Evolutionary conservation across 768 basidiomycete genomes (phyloP).

Genomic region (Clitopilus hobsonii): DNA sequence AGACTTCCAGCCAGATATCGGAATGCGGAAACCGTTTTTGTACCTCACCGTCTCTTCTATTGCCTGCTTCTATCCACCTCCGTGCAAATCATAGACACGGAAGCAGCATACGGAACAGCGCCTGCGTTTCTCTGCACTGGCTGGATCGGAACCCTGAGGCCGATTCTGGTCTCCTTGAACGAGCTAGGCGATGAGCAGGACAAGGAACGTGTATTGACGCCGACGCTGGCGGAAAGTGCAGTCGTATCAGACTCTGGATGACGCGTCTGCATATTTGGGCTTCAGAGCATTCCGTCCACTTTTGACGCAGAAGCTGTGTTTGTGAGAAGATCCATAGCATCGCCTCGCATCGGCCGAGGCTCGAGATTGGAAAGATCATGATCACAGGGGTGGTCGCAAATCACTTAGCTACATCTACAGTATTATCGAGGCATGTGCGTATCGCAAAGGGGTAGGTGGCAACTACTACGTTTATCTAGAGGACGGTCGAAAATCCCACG

Average conservation of each 20-base stretch:
- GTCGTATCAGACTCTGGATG: not conserved
- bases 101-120: not conserved
- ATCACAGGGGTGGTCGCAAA: no score
- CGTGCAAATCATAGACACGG: not conserved
- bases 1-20: not conserved
- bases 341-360: not conserved
- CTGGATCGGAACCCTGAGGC: not conserved
- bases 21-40: not conserved
- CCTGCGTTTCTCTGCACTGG: not conserved
- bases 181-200: not conserved
- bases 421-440: not conserved
- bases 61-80: not conserved
- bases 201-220: not conserved
- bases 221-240: not conserved
- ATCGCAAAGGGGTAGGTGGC: not conserved
- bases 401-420: no score
- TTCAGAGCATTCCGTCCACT: not conserved
- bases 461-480: not conserved
- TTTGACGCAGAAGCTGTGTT: not conserved
- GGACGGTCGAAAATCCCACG: not conserved
- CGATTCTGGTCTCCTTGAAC: no score
- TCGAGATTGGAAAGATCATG: not conserved
- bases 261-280: not conserved
- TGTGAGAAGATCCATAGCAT: not conserved
- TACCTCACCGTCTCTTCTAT: not conserved